Evolutionary conservation across 2,329 filamentous ascomycete species (phyloP).

Genomic region (Calonectria pteridis): DNA sequence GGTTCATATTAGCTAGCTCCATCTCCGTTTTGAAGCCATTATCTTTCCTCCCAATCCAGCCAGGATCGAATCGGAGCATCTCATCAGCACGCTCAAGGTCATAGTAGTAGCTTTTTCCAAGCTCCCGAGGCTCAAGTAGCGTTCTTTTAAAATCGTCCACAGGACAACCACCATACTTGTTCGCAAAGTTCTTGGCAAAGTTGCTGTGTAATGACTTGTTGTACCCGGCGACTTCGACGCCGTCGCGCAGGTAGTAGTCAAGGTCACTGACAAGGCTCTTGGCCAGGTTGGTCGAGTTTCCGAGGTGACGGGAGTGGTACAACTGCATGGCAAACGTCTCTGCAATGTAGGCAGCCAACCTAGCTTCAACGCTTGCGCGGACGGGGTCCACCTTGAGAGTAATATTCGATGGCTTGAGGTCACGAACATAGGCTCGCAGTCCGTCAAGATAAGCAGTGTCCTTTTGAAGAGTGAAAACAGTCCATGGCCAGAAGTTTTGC

Average conservation of each 20-base stretch:
- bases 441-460: conserved; percentile 80
- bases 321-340: conserved; percentile 93
- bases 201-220: conserved; percentile 90
- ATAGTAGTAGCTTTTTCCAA: conserved; percentile 88
- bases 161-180: conserved; percentile 79
- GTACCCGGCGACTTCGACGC: conserved; percentile 83
- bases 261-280: conserved; percentile 80
- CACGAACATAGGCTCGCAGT: conserved; percentile 77
- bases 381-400: conserved; percentile 67
- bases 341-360: conserved; percentile 84
- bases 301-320: conserved; percentile 84
- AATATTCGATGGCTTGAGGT: conserved; percentile 64
- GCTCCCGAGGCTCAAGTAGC: conserved; percentile 70
- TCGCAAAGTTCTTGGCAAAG: conserved; percentile 85
- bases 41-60: conserved; percentile 78
- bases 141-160: conserved; percentile 87
- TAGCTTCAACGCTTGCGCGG: conserved; percentile 72
- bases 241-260: conserved; percentile 83
- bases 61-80: conserved; percentile 81
- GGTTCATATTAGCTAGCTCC: conserved; percentile 86
- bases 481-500: conserved; percentile 97
- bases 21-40: conserved; percentile 88
- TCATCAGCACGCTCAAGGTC: conserved; percentile 80
- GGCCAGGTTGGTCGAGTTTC: conserved; percentile 73
- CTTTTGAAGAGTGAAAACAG: conserved; percentile 82